Conservation (phyloP, 345 rosid species). For the Iberis pinnata region DNA sequence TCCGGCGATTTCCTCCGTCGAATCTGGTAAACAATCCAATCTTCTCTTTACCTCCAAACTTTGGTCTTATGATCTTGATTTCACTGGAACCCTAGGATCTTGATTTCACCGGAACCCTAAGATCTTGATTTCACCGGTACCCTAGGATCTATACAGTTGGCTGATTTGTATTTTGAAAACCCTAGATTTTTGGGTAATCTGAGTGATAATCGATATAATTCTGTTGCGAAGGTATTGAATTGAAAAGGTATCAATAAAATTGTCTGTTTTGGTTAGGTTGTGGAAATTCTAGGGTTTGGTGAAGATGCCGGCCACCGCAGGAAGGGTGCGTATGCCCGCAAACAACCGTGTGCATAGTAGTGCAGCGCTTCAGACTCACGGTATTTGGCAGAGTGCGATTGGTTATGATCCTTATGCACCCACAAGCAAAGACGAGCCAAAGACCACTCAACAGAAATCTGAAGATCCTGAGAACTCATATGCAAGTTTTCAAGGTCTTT, state of each 20-base stretch:
- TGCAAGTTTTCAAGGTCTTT: constrained; percentile 71
- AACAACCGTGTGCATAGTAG: constrained; percentile 98
- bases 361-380: constrained; percentile 95
- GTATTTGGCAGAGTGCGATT: constrained; percentile 97
- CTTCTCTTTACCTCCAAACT: neutral
- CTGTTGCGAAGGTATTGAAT: neutral
- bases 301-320: constrained; percentile 99
- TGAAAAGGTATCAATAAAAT: neutral
- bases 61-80: no score
- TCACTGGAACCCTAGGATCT: no score
- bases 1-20: neutral
- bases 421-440: constrained; percentile 62
- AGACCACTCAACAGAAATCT: constrained; percentile 35
- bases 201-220: neutral
- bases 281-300: constrained; percentile 12
- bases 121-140: no score
- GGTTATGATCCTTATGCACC: constrained; percentile 98
- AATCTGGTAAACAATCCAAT: constrained; percentile 9
- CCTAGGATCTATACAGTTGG: neutral
- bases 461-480: constrained; percentile 63
- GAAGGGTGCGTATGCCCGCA: constrained; percentile 99
- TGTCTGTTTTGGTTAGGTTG: constrained; percentile 14
- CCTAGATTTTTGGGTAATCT: neutral
- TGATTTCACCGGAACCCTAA: constrained; percentile 11
- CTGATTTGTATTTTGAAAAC: neutral